Conservation (phyloP, 148 eudicot genomes). For the Chenopodium album region DNA sequence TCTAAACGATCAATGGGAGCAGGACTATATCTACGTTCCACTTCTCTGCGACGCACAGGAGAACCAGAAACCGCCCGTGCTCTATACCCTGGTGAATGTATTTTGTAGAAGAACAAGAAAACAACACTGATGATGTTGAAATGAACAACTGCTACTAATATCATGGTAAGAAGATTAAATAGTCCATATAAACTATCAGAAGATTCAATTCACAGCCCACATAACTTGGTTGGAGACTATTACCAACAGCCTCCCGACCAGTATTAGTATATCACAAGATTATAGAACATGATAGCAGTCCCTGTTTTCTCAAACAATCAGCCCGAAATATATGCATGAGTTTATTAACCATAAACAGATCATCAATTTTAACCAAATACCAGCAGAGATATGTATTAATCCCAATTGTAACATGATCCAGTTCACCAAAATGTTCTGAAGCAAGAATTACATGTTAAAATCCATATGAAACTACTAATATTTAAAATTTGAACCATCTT, state of each 20-base stretch:
- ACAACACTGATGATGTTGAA: constrained; percentile 39
- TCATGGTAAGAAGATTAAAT: constrained; percentile 18
- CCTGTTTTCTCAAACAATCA: constrained; percentile 25
- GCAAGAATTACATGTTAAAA: constrained; percentile 15
- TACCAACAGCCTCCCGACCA: constrained; percentile 22
- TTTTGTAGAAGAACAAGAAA: constrained; percentile 32
- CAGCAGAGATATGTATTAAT: constrained; percentile 3
- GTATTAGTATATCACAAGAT: constrained; percentile 12
- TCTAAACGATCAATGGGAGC: constrained; percentile 51
- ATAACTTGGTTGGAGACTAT: constrained; percentile 19
- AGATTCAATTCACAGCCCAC: constrained; percentile 25
- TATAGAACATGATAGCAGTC: constrained; percentile 10
- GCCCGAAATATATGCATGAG: constrained; percentile 13
- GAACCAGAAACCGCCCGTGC: constrained; percentile 77
- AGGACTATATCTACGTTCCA: constrained; percentile 69
- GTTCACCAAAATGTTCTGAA: constrained; percentile 10
- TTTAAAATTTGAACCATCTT: constrained; percentile 4
- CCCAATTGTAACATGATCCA: constrained; percentile 14
- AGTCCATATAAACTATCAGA: constrained; percentile 18
- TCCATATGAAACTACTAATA: constrained; percentile 8
- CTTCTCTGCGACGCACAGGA: constrained; percentile 75
- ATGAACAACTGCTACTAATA: constrained; percentile 20
- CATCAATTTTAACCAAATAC: constrained; percentile 17
- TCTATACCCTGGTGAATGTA: constrained; percentile 81
- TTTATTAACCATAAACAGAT: constrained; percentile 21